Percentiles rank a stretch among this genome's conserved stretches.
Conservation (phyloP, 2,329 filamentous ascomycete genomes). For the Colletotrichum spaethianum region DNA sequence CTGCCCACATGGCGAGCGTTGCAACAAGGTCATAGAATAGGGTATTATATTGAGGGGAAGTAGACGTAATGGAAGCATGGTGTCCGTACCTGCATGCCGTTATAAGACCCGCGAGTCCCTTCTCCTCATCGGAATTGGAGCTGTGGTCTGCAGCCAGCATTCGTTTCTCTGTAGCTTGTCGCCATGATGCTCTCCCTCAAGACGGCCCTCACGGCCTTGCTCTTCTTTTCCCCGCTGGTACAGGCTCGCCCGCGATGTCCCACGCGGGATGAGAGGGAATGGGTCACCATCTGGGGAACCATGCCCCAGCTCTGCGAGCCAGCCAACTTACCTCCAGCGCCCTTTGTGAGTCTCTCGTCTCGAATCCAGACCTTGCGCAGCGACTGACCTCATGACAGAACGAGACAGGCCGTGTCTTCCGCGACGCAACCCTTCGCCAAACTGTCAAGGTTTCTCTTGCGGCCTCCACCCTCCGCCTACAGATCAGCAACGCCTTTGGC, state of each 20-base stretch:
- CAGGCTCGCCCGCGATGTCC: constrained; percentile 26
- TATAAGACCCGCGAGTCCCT: neutral
- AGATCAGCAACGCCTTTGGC: constrained; percentile 75
- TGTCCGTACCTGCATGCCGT: neutral
- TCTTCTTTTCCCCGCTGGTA: constrained; percentile 23
- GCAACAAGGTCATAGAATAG: constrained; percentile 8
- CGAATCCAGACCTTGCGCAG: neutral
- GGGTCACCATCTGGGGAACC: constrained; percentile 73
- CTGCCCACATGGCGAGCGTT: constrained; percentile 17
- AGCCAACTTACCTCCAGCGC: constrained; percentile 68
- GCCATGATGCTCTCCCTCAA: constrained; percentile 31
- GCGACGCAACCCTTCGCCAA: constrained; percentile 73
- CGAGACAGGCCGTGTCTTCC: constrained; percentile 65
- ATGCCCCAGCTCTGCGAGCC: constrained; percentile 76
- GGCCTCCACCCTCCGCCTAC: constrained; percentile 68
- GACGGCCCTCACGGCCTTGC: constrained; percentile 36
- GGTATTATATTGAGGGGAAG: constrained; percentile 27
- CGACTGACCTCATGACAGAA: constrained; percentile 58
- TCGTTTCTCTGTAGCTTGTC: constrained; percentile 2
- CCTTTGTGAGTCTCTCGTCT: constrained; percentile 61
- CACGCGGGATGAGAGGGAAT: constrained; percentile 56
- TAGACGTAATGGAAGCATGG: constrained; percentile 8
- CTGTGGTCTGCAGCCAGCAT: neutral
- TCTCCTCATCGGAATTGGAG: neutral
- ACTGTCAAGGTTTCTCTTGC: constrained; percentile 70